Conservation (phyloP, 345 rosid species). For the Euclidium syriacum region DNA sequence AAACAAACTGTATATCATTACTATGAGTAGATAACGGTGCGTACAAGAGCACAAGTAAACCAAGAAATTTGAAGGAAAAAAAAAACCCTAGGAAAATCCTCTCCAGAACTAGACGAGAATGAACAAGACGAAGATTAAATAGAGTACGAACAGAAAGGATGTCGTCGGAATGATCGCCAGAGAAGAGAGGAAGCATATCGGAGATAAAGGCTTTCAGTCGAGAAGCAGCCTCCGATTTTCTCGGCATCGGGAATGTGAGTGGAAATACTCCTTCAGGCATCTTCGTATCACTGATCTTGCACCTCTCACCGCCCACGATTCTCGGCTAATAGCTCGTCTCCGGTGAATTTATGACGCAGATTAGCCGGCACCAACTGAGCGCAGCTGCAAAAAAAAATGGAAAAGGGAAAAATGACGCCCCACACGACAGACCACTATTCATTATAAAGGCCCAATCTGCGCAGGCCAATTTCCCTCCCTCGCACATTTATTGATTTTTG, state of each 20-base stretch:
- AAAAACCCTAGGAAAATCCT: not conserved
- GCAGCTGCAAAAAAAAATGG: not conserved
- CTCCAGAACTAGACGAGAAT: not conserved
- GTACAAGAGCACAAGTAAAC: not conserved
- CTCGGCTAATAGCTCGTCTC: not conserved
- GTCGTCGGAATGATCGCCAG: slow-evolving; percentile 20
- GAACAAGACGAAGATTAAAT: not conserved
- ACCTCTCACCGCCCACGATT: not conserved
- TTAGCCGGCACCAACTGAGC: slow-evolving; percentile 2
- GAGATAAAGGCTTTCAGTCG: slow-evolving; percentile 26
- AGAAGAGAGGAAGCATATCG: slow-evolving; percentile 29
- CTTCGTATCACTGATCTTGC: not conserved
- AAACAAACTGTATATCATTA: not conserved
- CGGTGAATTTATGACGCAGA: slow-evolving; percentile 7
- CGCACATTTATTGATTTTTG: not conserved
- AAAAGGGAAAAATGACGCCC: not conserved
- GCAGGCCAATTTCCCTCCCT: slow-evolving; percentile 12
- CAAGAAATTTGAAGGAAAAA: not conserved
- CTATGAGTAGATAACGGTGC: not conserved
- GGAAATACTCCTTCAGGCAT: slow-evolving; percentile 7
- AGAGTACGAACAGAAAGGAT: slow-evolving; percentile 25
- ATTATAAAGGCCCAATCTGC: not conserved
- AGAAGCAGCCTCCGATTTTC: slow-evolving; percentile 32
- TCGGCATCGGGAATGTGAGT: slow-evolving; percentile 22
- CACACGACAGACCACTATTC: not conserved